Conservation (phyloP, 2,329 filamentous ascomycete genomes). For the Sporothrix euskadiensis region DNA sequence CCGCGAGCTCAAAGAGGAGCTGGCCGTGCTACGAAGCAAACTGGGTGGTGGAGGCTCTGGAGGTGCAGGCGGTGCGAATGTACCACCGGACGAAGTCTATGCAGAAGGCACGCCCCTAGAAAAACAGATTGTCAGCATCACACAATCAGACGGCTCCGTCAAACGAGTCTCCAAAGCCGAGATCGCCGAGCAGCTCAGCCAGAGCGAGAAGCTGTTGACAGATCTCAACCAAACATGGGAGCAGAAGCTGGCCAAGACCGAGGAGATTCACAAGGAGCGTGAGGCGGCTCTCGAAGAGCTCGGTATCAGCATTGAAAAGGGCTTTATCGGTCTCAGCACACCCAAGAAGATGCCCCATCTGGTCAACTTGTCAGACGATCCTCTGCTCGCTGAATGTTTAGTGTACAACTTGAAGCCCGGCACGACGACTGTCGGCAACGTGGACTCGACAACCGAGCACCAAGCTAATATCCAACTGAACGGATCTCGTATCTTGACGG, state of each 20-base stretch:
- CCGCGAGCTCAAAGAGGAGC: conserved; percentile 91
- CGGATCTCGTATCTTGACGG: conserved; percentile 85
- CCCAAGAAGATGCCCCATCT: conserved; percentile 99
- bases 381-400: conserved; percentile 88
- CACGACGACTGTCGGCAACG: conserved; percentile 89
- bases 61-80: conserved; percentile 46
- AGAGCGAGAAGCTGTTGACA: conserved; percentile 92
- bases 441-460: conserved; percentile 73
- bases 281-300: conserved; percentile 94
- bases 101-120: conserved; percentile 89
- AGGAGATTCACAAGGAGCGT: conserved; percentile 95
- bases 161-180: conserved; percentile 98
- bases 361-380: conserved; percentile 95
- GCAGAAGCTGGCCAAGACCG: conserved; percentile 90
- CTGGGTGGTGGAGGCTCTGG: conserved; percentile 57
- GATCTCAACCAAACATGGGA: conserved; percentile 99
- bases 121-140: conserved; percentile 94
- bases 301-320: conserved; percentile 98
- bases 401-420: conserved; percentile 98
- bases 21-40: conserved; percentile 82
- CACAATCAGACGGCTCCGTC: conserved; percentile 75
- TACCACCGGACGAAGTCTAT: conserved; percentile 77
- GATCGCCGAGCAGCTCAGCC: conserved; percentile 92
- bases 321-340: conserved; percentile 90
- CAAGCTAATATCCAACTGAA: conserved; percentile 90